Evolutionary conservation across 176 grass and related monocot species (phyloP).

Genomic region (Calamus simplicifolius): DNA sequence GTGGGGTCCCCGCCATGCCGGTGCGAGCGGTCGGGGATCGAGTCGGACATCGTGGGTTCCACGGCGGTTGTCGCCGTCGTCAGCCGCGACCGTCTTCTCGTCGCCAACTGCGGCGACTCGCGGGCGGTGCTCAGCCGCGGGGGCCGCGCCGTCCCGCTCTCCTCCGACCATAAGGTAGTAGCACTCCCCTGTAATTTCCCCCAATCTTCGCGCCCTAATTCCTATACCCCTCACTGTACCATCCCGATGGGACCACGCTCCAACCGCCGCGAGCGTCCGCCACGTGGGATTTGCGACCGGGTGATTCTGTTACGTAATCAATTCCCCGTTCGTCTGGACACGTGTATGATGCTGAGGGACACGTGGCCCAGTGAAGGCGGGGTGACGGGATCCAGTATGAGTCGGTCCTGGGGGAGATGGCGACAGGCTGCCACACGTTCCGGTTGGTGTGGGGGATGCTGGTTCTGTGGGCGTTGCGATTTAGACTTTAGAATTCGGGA

Average conservation of each 20-base stretch:
- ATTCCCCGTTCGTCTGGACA: not conserved
- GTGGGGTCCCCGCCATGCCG: constrained; percentile 29
- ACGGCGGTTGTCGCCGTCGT: constrained; percentile 75
- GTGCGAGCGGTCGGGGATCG: constrained; percentile 31
- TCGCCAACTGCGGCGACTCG: constrained; percentile 90
- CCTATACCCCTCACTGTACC: not conserved
- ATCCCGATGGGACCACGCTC: not conserved
- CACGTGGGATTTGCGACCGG: not conserved
- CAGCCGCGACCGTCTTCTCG: constrained; percentile 31
- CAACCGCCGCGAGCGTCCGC: not conserved
- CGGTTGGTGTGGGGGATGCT: too few relatives aligned
- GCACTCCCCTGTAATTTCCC: too few relatives aligned
- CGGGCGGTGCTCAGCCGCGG: constrained; percentile 65
- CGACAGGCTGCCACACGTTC: too few relatives aligned
- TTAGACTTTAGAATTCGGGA: too few relatives aligned
- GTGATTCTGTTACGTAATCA: constrained; percentile 10
- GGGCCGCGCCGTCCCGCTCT: constrained; percentile 39
- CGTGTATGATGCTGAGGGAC: too few relatives aligned
- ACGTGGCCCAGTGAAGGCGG: too few relatives aligned
- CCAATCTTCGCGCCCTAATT: not conserved
- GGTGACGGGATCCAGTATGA: too few relatives aligned
- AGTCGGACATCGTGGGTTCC: constrained; percentile 59
- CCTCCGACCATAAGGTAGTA: constrained; percentile 76
- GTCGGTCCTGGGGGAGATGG: too few relatives aligned
- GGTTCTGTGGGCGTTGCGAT: too few relatives aligned